Conservation (phyloP, 192 early-diverging fungal genomes). For the Coemansia sp. region DNA sequence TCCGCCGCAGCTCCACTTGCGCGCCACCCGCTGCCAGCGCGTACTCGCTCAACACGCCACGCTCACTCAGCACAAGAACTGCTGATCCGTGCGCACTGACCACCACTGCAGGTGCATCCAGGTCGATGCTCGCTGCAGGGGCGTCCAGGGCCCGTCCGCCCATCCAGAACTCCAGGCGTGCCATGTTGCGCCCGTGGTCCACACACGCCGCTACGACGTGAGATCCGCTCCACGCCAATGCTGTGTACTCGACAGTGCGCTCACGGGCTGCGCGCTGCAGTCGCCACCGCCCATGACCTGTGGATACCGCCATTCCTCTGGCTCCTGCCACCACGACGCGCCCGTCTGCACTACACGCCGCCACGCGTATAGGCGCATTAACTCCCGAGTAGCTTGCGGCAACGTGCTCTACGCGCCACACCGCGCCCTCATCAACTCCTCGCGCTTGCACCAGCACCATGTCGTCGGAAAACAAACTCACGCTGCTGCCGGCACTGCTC, state of each 20-base stretch:
- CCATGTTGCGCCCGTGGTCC: conserved; percentile 18
- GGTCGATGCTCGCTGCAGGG: conserved; percentile 18
- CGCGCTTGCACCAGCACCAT: conserved; percentile 37
- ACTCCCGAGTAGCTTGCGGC: conserved; percentile 26
- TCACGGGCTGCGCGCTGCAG: conserved; percentile 1
- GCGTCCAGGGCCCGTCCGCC: conserved; percentile 28
- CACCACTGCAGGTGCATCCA: conserved; percentile 12
- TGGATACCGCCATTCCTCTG: conserved; percentile 81
- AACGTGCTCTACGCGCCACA: conserved; percentile 40
- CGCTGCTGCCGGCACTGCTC: neutral
- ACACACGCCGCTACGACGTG: conserved; percentile 35
- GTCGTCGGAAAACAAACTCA: conserved; percentile 48
- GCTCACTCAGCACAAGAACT: conserved; percentile 21
- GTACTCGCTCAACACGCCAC: conserved; percentile 16
- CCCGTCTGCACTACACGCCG: conserved; percentile 67
- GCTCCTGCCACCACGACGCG: conserved; percentile 80
- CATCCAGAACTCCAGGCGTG: conserved; percentile 38
- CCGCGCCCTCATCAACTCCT: conserved; percentile 15
- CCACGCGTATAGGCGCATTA: conserved; percentile 56
- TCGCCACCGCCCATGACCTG: conserved; percentile 77
- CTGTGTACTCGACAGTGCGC: neutral
- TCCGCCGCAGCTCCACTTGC: conserved; percentile 25
- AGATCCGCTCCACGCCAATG: conserved; percentile 47
- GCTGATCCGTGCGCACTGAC: neutral
- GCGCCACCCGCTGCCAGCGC: neutral